Evolutionary conservation across 495 filamentous ascomycete genomes (phyloP).

Genomic region (Penicillium lividum): DNA sequence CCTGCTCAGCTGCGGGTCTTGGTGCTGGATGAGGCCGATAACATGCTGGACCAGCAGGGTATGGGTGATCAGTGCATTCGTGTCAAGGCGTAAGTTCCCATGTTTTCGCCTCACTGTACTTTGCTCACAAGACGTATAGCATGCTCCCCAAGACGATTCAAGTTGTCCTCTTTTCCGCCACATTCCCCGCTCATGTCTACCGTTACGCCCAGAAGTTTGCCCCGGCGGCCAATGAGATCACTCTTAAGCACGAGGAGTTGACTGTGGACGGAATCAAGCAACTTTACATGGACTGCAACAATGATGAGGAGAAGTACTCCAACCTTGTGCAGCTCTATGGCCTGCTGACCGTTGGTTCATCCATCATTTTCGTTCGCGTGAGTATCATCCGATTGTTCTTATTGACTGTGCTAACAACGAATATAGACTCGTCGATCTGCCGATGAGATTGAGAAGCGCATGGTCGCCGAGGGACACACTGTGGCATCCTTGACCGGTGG

Average conservation of each 20-base stretch:
- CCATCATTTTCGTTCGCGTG: constrained; percentile 96
- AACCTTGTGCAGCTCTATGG: constrained; percentile 90
- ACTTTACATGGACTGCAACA: constrained; percentile 87
- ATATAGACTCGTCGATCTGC: constrained; percentile 77
- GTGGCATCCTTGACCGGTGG: constrained; percentile 86
- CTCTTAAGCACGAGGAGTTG: constrained; percentile 83
- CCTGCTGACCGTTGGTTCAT: constrained; percentile 91
- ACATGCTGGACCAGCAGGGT: constrained; percentile 94
- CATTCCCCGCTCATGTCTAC: constrained; percentile 84
- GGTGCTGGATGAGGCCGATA: constrained; percentile 92
- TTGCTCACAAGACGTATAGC: constrained; percentile 39
- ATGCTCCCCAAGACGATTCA: constrained; percentile 72
- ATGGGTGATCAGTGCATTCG: constrained; percentile 92
- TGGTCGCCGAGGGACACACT: constrained; percentile 85
- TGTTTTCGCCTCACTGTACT: neutral
- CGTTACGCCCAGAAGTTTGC: constrained; percentile 77
- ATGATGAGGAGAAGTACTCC: constrained; percentile 80
- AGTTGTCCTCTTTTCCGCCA: constrained; percentile 93
- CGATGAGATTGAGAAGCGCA: constrained; percentile 75
- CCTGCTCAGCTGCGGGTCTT: constrained; percentile 68
- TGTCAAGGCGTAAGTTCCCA: constrained; percentile 69
- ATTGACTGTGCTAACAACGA: constrained; percentile 24
- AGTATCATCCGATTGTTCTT: constrained; percentile 16
- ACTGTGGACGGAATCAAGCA: constrained; percentile 97
- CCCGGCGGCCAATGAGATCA: constrained; percentile 83